A percentile compares a stretch with the other conserved stretches of the same genome.
Evolutionary conservation across 345 rosid species (phyloP).

Genomic region (Brassica incana): DNA sequence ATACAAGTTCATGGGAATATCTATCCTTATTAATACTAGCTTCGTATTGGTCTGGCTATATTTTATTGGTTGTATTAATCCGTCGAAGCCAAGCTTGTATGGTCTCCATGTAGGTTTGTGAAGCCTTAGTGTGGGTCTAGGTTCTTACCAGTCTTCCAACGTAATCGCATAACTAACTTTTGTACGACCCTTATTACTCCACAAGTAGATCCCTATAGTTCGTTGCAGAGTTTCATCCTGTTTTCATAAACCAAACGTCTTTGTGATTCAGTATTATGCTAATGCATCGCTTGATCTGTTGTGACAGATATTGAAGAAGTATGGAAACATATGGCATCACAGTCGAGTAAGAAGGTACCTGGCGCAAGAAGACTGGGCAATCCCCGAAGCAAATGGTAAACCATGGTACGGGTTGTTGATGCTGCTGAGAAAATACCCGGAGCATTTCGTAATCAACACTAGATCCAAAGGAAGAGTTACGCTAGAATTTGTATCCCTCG

Average conservation of each 20-base stretch:
- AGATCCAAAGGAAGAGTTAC: conserved; percentile 79
- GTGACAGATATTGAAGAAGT: conserved; percentile 75
- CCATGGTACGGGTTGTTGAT: conserved; percentile 92
- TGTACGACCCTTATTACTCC: neutral
- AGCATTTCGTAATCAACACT: conserved; percentile 92
- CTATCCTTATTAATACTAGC: neutral
- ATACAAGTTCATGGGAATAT: neutral
- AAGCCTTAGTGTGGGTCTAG: neutral
- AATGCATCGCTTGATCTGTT: conserved; percentile 15
- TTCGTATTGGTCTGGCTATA: neutral
- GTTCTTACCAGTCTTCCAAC: neutral
- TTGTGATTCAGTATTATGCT: neutral
- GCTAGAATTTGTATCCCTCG: conserved; percentile 86
- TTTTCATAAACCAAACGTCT: neutral
- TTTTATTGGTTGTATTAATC: neutral
- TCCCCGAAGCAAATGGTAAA: conserved; percentile 77
- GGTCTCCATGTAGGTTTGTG: neutral
- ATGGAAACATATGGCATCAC: conserved; percentile 83
- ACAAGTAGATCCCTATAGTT: too few species aligned
- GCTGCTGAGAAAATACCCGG: conserved; percentile 87
- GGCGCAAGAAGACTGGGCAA: conserved; percentile 72
- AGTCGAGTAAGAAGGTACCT: conserved; percentile 83
- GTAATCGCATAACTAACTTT: neutral
- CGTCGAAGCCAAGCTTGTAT: neutral
- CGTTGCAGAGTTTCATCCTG: neutral